A percentile compares a stretch with the other conserved stretches of the same genome.
These are phyloP conservation scores for Trichothecium sympodiale DNA, from an alignment of 2,329 filamentous ascomycete species.

Conservation along the genomic window DNA sequence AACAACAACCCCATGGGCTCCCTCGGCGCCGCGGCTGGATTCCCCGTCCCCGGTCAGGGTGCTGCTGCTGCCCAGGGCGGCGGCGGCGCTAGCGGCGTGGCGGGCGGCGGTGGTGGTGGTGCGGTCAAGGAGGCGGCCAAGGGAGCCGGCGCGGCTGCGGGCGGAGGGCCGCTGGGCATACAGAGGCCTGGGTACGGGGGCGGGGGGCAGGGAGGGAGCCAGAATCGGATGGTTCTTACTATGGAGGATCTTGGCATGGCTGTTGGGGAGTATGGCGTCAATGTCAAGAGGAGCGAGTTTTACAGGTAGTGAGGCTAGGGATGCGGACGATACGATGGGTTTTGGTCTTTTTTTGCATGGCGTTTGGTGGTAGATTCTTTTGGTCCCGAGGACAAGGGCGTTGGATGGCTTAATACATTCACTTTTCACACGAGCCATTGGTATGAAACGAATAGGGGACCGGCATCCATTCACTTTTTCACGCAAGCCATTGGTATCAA, in stretches of 20 bases:
- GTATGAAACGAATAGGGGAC: no score
- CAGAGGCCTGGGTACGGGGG: slow-evolving; percentile 75
- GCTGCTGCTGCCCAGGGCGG: slow-evolving; percentile 36
- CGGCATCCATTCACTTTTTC: no score
- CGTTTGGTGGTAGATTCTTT: not conserved
- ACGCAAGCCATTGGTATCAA: no score
- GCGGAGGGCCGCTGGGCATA: slow-evolving; percentile 50
- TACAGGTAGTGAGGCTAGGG: no score
- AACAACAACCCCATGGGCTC: slow-evolving; percentile 88
- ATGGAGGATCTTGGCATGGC: slow-evolving; percentile 99
- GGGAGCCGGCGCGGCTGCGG: slow-evolving; percentile 11
- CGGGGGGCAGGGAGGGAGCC: slow-evolving; percentile 76
- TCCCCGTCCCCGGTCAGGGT: slow-evolving; percentile 52
- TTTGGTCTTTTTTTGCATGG: not conserved
- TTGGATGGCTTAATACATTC: no score
- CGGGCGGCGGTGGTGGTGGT: slow-evolving; percentile 16
- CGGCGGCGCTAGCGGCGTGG: slow-evolving; percentile 23
- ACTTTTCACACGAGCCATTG: no score
- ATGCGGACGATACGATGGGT: no score
- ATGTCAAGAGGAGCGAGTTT: slow-evolving; percentile 94
- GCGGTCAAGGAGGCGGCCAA: slow-evolving; percentile 42
- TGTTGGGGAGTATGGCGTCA: slow-evolving; percentile 93
- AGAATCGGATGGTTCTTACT: slow-evolving; percentile 87
- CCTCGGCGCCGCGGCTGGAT: slow-evolving; percentile 63
- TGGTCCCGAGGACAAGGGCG: not conserved